phyloP scores from a whole-genome alignment of 73 alveolate genomes.

The Paramecium sexaurelia region DNA sequence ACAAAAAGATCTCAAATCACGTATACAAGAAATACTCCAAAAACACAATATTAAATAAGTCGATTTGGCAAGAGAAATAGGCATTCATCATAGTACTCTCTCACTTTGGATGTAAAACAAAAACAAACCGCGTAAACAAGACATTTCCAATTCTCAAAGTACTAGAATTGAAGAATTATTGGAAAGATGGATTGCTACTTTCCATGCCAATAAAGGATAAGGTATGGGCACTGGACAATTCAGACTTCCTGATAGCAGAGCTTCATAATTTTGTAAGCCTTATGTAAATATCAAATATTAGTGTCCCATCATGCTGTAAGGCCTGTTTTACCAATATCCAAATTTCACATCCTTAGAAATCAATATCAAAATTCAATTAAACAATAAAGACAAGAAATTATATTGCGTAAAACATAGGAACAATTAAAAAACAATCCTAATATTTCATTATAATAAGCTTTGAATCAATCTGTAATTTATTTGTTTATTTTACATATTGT shows the following conservation, averaged over 20 bases:
- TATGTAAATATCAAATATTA: background rate
- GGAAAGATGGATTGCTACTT: slow-evolving; percentile 38
- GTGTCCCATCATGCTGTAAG: slow-evolving; percentile 15
- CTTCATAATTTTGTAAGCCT: background rate
- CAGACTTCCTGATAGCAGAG: slow-evolving; percentile 54
- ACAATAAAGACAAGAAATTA: slow-evolving; percentile 21
- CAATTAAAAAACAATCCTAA: background rate
- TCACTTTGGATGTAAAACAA: slow-evolving; percentile 95
- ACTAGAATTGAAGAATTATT: slow-evolving; percentile 33
- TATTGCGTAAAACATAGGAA: slow-evolving; percentile 37
- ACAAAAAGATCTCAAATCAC: slow-evolving; percentile 73
- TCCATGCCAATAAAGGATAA: slow-evolving; percentile 31
- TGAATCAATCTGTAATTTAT: background rate
- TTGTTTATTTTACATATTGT: too few species aligned
- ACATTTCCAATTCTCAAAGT: slow-evolving; percentile 9
- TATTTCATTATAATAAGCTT: slow-evolving; percentile 76
- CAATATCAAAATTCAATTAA: slow-evolving; percentile 19
- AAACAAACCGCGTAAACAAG: slow-evolving; percentile 75
- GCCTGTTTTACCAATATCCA: slow-evolving; percentile 39
- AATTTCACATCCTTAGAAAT: slow-evolving; percentile 37
- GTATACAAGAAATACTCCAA: slow-evolving; percentile 75
- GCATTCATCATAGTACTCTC: slow-evolving; percentile 90
- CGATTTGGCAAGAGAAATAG: slow-evolving; percentile 85
- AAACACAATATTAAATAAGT: slow-evolving; percentile 80
- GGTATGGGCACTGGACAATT: slow-evolving; percentile 58